A percentile compares a stretch with the other conserved stretches of the same genome.
phyloP scores from a whole-genome alignment of 257 asterid genomes.

The Solanum pinnatisectum region DNA sequence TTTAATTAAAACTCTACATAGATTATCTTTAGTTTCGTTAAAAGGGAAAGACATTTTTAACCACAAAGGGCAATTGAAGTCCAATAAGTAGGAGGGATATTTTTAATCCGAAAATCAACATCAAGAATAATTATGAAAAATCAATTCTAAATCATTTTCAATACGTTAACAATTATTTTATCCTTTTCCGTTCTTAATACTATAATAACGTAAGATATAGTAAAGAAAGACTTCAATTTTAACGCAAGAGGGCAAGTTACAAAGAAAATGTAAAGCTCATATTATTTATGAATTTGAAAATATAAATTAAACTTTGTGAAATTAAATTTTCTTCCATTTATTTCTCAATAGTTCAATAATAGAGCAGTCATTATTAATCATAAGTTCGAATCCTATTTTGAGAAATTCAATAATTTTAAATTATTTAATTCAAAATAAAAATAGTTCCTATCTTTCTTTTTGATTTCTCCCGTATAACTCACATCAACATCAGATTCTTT shows the following conservation, averaged over 20 bases:
- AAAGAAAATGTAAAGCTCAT: neutral
- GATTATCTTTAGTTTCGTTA: neutral
- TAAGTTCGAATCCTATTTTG: neutral
- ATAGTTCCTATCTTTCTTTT: neutral
- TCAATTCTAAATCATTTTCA: neutral
- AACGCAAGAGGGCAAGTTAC: neutral
- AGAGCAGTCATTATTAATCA: too few species aligned
- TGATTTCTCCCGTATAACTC: neutral
- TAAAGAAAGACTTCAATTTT: neutral
- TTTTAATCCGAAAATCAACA: neutral
- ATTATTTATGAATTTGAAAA: neutral
- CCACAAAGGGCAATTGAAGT: neutral
- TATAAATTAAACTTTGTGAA: neutral
- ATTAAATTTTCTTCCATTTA: neutral
- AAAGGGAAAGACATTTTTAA: neutral
- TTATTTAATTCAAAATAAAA: too few species aligned
- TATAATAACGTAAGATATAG: neutral
- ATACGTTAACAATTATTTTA: neutral
- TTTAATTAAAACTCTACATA: neutral
- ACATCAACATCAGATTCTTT: fast-evolving
- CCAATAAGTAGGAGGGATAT: neutral
- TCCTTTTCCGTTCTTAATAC: neutral
- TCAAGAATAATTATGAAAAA: neutral
- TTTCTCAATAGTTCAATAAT: neutral
- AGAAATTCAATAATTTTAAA: too few species aligned